A percentile compares a stretch with the other conserved stretches of the same genome.
Conservation (phyloP, 1,284 basidiomycete species). For the Pseudozyma tsukubaensis region DNA sequence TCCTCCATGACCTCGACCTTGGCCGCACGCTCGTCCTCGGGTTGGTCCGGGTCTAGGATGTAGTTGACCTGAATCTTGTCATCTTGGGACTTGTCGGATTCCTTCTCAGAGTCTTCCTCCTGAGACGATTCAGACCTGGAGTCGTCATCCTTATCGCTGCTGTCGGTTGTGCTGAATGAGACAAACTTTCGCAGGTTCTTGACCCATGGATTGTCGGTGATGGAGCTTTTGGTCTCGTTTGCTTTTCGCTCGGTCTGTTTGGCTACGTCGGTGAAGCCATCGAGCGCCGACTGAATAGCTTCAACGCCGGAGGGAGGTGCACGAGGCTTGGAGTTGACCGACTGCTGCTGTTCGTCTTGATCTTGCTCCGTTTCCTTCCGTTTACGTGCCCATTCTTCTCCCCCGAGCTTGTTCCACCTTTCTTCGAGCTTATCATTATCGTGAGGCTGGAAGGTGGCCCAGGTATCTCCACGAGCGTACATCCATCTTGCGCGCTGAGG, state of each 20-base stretch:
- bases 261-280: slow-evolving; percentile 14
- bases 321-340: slow-evolving; percentile 2
- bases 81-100: slow-evolving; percentile 9
- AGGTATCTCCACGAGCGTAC: slow-evolving; percentile 58
- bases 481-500: slow-evolving; percentile 58
- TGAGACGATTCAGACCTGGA: neutral
- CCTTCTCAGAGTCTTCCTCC: slow-evolving; percentile 2
- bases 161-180: slow-evolving; percentile 4
- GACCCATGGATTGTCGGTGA: slow-evolving; percentile 9
- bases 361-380: neutral
- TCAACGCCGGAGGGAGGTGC: slow-evolving; percentile 53
- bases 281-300: slow-evolving; percentile 32
- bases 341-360: slow-evolving; percentile 7
- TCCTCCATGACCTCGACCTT: slow-evolving; percentile 66
- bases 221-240: neutral
- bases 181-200: slow-evolving; percentile 13
- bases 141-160: neutral
- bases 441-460: slow-evolving; percentile 58
- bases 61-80: slow-evolving; percentile 50
- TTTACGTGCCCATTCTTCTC: slow-evolving; percentile 20
- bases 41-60: slow-evolving; percentile 61
- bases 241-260: slow-evolving; percentile 1
- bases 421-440: slow-evolving; percentile 59
- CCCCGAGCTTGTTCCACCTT: slow-evolving; percentile 49
- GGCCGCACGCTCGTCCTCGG: slow-evolving; percentile 37